Conservation (phyloP, 805 yeast species). For the Zygosaccharomyces pseudorouxii region DNA sequence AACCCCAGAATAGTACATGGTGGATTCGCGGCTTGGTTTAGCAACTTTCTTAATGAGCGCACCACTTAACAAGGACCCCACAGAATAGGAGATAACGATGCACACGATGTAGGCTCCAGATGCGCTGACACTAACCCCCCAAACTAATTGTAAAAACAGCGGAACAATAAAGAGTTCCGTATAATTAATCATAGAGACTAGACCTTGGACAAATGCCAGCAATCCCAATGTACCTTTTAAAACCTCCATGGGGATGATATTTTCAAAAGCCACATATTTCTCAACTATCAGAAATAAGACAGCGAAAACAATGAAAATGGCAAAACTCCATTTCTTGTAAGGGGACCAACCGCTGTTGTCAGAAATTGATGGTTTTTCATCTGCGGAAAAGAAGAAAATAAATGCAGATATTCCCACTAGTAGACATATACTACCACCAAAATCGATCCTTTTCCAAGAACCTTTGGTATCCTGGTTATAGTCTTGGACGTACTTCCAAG, state of each 20-base stretch:
- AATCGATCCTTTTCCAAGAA: conserved; percentile 38
- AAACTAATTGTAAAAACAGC: conserved; percentile 42
- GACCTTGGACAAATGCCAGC: conserved; percentile 37
- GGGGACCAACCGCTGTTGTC: conserved; percentile 8
- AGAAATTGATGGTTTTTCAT: conserved; percentile 9
- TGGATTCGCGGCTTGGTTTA: conserved; percentile 20
- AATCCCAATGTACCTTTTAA: conserved; percentile 39
- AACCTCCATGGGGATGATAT: conserved; percentile 39
- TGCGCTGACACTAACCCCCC: conserved; percentile 36
- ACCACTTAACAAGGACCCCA: conserved; percentile 41
- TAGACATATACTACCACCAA: conserved; percentile 39
- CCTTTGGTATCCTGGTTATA: conserved; percentile 28
- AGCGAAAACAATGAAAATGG: conserved; percentile 11
- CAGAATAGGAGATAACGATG: conserved; percentile 38
- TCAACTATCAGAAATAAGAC: conserved; percentile 35
- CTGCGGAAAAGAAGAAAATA: conserved; percentile 35
- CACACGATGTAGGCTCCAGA: conserved; percentile 41
- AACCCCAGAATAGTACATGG: conserved; percentile 21
- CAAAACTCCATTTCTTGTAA: conserved; percentile 11
- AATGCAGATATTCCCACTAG: conserved; percentile 35
- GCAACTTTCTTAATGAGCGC: conserved; percentile 26
- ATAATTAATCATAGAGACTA: conserved; percentile 38
- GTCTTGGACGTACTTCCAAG: conserved; percentile 34
- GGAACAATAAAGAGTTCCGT: conserved; percentile 39
- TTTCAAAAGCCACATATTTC: conserved; percentile 37